Evolutionary conservation across 129 eudicot species (phyloP).

Genomic region (carrot (Daucus carota)): DH1_v3.0 NC_030383.2:2407501-2408000

Average conservation of each 20-base stretch:
- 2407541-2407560: neutral
- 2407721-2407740: neutral
- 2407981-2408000: neutral
- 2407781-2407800: neutral
- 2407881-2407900: neutral
- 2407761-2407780: conserved; percentile 21
- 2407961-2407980: conserved; percentile 15
- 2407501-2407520: too few species aligned
- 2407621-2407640: neutral
- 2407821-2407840: conserved; percentile 2
- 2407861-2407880: neutral
- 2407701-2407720: neutral
- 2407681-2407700: too few species aligned
- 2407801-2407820: conserved; percentile 15
- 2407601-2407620: neutral
- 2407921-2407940: neutral
- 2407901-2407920: neutral
- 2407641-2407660: too few species aligned
- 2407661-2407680: too few species aligned
- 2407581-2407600: too few species aligned
- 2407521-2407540: neutral
- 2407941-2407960: conserved; percentile 1
- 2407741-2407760: neutral
- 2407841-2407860: conserved; percentile 5
- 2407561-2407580: too few species aligned